These are phyloP conservation scores for Aspergillus ibericus DNA, from an alignment of 2,329 filamentous ascomycete genomes.

Conservation along the genomic window DNA sequence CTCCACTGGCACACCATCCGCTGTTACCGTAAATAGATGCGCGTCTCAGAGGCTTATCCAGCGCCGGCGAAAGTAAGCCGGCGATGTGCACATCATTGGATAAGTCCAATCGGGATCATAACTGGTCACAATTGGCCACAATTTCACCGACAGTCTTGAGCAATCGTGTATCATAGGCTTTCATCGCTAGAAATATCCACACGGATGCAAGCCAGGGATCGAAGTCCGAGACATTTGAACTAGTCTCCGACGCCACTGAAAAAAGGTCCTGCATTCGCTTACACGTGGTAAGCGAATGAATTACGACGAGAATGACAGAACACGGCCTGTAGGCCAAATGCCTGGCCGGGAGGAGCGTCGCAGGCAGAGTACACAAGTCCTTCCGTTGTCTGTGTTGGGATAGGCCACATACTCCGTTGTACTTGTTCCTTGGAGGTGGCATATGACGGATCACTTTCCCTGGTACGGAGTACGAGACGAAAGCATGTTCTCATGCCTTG, in stretches of 20 bases:
- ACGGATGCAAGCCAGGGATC: constrained; percentile 4
- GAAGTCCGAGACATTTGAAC: constrained; percentile 5
- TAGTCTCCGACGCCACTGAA: constrained; percentile 11
- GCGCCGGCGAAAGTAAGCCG: not conserved
- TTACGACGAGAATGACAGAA: not conserved
- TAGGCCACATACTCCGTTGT: not conserved
- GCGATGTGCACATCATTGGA: not conserved
- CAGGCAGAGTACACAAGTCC: not conserved
- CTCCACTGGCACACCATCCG: not conserved
- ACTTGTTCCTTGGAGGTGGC: not conserved
- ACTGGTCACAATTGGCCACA: not conserved
- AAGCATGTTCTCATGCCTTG: not conserved
- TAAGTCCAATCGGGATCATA: not conserved
- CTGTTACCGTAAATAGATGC: not conserved
- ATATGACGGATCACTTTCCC: not conserved
- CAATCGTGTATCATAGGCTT: not conserved
- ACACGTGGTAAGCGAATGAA: constrained; percentile 3
- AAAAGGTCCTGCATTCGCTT: not conserved
- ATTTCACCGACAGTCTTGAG: not conserved
- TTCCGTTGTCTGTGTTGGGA: not conserved
- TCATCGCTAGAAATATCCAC: not conserved
- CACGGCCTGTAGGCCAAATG: not conserved
- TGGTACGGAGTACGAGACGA: not conserved
- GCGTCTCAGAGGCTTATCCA: not conserved
- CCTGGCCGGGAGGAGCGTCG: not conserved